Percentiles rank a stretch among this genome's conserved stretches.
Conservation (phyloP, 2,329 filamentous ascomycete genomes). For the Hirsutella thompsonii region DNA sequence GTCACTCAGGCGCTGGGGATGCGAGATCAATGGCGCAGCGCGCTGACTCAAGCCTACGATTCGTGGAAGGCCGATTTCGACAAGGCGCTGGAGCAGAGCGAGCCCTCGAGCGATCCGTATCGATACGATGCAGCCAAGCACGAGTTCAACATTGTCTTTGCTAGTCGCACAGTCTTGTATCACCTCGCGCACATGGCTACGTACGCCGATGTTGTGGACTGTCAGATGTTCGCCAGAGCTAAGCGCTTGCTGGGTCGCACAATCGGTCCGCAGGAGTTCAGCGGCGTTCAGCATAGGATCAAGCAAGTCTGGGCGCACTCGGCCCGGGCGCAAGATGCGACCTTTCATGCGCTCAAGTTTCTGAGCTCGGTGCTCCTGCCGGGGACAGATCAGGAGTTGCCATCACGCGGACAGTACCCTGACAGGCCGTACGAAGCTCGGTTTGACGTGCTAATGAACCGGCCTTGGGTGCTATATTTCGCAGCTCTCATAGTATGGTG, state of each 20-base stretch:
- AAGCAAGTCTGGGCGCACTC: constrained; percentile 81
- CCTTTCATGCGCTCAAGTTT: constrained; percentile 85
- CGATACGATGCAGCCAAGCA: constrained; percentile 44
- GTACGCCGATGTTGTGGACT: constrained; percentile 95
- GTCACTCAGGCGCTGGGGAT: constrained; percentile 71
- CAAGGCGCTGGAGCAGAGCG: constrained; percentile 55
- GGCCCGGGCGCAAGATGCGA: constrained; percentile 77
- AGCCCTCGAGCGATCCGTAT: constrained; percentile 39
- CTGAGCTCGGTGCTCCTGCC: constrained; percentile 71
- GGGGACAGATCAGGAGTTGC: neutral
- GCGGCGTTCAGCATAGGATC: constrained; percentile 69
- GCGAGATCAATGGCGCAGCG: constrained; percentile 80
- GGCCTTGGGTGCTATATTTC: constrained; percentile 93
- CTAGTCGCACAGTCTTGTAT: constrained; percentile 79
- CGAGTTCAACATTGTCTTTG: constrained; percentile 55
- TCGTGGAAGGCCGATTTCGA: constrained; percentile 92
- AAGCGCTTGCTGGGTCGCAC: constrained; percentile 73
- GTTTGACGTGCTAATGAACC: constrained; percentile 79
- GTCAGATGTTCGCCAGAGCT: constrained; percentile 87
- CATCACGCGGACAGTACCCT: constrained; percentile 8
- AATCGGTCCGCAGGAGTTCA: constrained; percentile 72
- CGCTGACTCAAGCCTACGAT: constrained; percentile 79
- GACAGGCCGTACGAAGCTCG: constrained; percentile 60
- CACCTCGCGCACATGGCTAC: constrained; percentile 96
- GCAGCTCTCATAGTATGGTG: constrained; percentile 87